Conservation (phyloP, 805 yeast genomes). For the Maudiozyma barnettii region DNA sequence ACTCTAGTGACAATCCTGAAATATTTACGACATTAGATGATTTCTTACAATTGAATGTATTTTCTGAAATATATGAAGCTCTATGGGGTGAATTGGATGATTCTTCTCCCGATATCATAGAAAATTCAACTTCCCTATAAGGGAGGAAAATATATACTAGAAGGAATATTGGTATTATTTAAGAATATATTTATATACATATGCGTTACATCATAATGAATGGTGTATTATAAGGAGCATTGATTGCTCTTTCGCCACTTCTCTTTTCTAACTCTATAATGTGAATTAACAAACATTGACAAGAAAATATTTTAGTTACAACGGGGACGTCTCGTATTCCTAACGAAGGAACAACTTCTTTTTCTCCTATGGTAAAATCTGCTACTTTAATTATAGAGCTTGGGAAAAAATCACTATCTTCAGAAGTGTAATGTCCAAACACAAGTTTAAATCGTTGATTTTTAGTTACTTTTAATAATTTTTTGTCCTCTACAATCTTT, state of each 20-base stretch:
- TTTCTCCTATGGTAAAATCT: constrained; percentile 8
- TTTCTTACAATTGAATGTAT: constrained; percentile 1
- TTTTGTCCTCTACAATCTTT: constrained; percentile 3
- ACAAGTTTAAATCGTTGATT: not conserved
- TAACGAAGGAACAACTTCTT: constrained; percentile 1
- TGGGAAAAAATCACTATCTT: constrained; percentile 5
- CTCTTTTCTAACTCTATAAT: constrained; percentile 1
- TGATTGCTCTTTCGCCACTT: not conserved
- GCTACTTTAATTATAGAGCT: constrained; percentile 5
- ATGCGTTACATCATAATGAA: not conserved
- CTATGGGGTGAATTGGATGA: constrained; percentile 1
- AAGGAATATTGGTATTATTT: not conserved
- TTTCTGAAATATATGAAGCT: constrained; percentile 3
- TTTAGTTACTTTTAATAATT: not conserved
- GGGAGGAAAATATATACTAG: too few species aligned
- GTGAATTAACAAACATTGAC: constrained; percentile 9
- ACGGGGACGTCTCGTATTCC: constrained; percentile 8
- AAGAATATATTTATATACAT: not conserved
- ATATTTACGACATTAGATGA: constrained; percentile 1
- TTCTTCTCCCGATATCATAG: not conserved
- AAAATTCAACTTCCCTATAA: not conserved
- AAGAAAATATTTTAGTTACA: constrained; percentile 9
- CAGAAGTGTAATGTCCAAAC: constrained; percentile 9
- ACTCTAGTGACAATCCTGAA: not conserved
- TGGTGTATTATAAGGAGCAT: not conserved